Conservation (phyloP, 495 filamentous ascomycete species). For the Penicillium lagena region DNA sequence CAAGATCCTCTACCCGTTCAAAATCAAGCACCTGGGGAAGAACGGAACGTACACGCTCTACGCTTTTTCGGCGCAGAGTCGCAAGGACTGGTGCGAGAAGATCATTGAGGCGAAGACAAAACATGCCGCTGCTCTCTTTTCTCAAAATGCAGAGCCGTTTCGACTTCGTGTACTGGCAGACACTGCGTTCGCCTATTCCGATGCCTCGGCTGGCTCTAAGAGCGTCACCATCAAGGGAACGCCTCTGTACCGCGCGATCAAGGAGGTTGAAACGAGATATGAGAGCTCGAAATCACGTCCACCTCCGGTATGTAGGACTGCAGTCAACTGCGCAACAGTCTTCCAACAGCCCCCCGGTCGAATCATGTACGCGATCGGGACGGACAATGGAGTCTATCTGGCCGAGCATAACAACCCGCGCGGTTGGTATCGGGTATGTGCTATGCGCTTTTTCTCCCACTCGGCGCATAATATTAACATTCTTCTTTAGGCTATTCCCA, state of each 20-base stretch:
- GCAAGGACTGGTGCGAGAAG: conserved; percentile 86
- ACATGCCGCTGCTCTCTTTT: conserved; percentile 79
- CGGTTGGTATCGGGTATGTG: conserved; percentile 75
- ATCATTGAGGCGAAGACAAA: conserved; percentile 91
- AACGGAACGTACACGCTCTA: conserved; percentile 79
- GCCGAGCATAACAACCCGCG: conserved; percentile 79
- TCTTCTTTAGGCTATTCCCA: conserved; percentile 57
- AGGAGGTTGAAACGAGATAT: conserved; percentile 75
- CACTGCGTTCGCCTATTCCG: conserved; percentile 79
- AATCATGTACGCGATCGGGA: conserved; percentile 89
- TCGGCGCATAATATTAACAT: conserved; percentile 9
- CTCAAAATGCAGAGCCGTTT: conserved; percentile 96
- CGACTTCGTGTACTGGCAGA: conserved; percentile 87
- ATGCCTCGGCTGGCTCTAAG: conserved; percentile 43
- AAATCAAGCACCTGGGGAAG: conserved; percentile 92
- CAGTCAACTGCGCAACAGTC: conserved; percentile 86
- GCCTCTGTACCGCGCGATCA: conserved; percentile 83
- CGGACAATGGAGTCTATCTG: conserved; percentile 88
- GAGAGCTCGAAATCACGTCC: conserved; percentile 58
- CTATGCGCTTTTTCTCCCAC: not conserved
- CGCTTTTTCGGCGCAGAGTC: conserved; percentile 62
- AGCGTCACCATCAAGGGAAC: conserved; percentile 73
- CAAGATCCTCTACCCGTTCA: conserved; percentile 87
- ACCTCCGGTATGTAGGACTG: conserved; percentile 68
- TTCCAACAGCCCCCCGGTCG: conserved; percentile 71